Evolutionary conservation across 2,329 filamentous ascomycete genomes (phyloP), one percentile per base, ranked within the genome.

Genomic region (Nigrospora sphaerica): DNA sequence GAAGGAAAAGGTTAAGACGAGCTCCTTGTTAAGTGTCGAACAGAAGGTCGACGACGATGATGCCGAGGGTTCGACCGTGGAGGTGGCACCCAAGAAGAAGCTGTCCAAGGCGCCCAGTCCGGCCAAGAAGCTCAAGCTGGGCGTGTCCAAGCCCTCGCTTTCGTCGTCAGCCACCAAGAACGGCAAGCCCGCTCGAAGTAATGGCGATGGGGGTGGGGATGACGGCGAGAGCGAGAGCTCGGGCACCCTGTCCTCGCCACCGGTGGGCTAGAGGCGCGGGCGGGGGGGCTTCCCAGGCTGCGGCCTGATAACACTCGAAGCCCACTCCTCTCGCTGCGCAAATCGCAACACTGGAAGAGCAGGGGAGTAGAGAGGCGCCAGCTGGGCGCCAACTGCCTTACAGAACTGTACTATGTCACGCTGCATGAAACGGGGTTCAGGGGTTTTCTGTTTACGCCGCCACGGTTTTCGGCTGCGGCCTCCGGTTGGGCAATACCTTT

Each of bases 161-260:
- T 72, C 70, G 19, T 72, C 75, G 10, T 66, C 62, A n/a, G 59
- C 72, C 23, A 72, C 73, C 18, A 77, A 74, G 56, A 72, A 69
- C 50, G 72, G 72, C 16, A 68, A 69, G 39, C 67, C 72, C 9
- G 48, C 51, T 7, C 50, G 46, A 41, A 51, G 46, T 3, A 51
- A 35, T 34, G 39, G 49, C 28, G 41, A 38, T 16, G 50, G 49
- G 42, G 49, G 43, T 36, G 56, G 54, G 39, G 68, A 69, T 16
- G 77, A 79, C 40, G 71, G 64, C 37, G 73, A 73, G 50, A 79
- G 76, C 14, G 78, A 81, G 56, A 78, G 76, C 36, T 79, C 76
- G 1, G 78, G 72, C 16, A 74, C 74, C 0, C 59, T 78, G 49
- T 80, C 77, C 1, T 80, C 77, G 14, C 77, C 77, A 16, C 74